Base-by-base conservation (phyloP, 2,329 filamentous ascomycete species). In the Curvularia sp. region DNA sequence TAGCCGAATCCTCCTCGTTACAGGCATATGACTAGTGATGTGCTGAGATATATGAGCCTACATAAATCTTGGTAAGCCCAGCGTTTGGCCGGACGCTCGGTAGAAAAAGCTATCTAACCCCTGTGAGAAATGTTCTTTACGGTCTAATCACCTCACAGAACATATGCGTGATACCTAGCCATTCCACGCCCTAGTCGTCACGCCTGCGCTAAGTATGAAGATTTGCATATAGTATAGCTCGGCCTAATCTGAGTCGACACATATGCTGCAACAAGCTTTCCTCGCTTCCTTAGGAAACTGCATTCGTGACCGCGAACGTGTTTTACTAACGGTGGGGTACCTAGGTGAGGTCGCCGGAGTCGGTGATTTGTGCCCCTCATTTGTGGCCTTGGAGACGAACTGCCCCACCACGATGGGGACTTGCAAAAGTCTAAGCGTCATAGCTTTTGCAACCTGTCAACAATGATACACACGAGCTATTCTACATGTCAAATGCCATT, bases 381-480 rank as follows among this genome's bases (percentile, higher is more conserved):
- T 57, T 57, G 28, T 31, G 31, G 24, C 22, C 38, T 57, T 41
- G 26, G n/a, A 18, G 43, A 49, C 43, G 18, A 31, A n/a, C 35
- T 24, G 50, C 55, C 55, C 55, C 55, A 58, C 50, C 33, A 54
- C 22, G 18, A 30, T 44, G 55, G 47, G 43, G 22, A 33, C 35
- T 43, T 43, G 38, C 47, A 28, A 41, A 42, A 58, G 50, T 58
- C 55, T 58, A 58, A 6, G 39, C 50, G 55, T 58, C 55, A 58
- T 58, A 52, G 30, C 41, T 58, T 33, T 49, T 15, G 15, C 13
- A 13, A 22, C 10, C 10, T 18, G 2, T 31, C 13, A 12, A 20
- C n/a, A 7, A 13, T 22, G 5, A 20, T 13, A 8, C 33, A 15
- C 41, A 24, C 5, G 12, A 38, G 33, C 18, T 15, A 20, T 26